Base-by-base conservation (phyloP, 495 filamentous ascomycete species). In the Daldinia loculata region DNA sequence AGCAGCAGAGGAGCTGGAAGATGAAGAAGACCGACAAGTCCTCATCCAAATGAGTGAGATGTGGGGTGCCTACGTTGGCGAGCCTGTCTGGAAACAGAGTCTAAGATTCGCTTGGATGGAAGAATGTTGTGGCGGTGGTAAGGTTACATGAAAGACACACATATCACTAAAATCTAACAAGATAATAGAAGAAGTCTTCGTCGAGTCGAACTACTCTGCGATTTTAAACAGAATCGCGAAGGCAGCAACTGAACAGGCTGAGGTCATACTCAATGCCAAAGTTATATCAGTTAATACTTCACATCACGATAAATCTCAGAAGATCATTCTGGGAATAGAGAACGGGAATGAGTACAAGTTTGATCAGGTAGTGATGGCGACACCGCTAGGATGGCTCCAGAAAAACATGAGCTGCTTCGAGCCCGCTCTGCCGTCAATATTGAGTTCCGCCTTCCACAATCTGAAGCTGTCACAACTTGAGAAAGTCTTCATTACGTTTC, bases 401-500 rank as follows among this genome's bases (percentile, higher is more conserved):
- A 82, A 78, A 52, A 89, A 92, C 68, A 77, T 84, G 36, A 60
- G 78, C 7, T 83, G 83, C 29, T 93, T 94, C 76, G 66, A 69
- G 2, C 91, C 91, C 11, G 36, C 75, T 6, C 81, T 93, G 17
- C 88, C 90, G 4, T 52, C 74, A 0, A 82, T 85, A 7, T 82
- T 93, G 22, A 70, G 70, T 26, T 76, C 84, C 61, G 89, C 91
- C 29, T 91, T 93, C 70, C 70, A 84, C 56, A 83, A 80, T 61
- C 86, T 93, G 59, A 87, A 86, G 39, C 92, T 91, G 70, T 90
- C 91, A 26, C 81, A 87, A 36, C 84, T 94, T 0, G 92, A 94
- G 75, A 93, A 93, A 76, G 84, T 92, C 48, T 93, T 92, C 77
- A 81, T 93, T 55, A 91, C 85, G 14, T 94, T 94, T 74, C 88